Evolutionary conservation across 75 land plant genomes (phyloP).

Genomic region (Azolla pinnata): DNA sequence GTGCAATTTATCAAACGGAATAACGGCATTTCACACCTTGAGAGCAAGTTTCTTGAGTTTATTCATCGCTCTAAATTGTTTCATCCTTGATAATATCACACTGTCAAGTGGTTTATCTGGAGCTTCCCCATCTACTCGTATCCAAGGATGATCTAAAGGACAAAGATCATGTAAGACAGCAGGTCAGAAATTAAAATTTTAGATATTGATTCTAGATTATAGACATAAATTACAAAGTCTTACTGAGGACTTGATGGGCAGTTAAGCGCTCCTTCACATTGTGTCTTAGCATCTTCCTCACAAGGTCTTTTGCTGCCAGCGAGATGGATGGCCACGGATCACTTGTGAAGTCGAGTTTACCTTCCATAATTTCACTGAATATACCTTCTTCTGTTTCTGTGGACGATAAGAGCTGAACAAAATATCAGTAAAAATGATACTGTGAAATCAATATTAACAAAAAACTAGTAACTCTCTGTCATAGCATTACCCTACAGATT

Average conservation of each 20-base stretch:
- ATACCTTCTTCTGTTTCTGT: constrained; percentile 37
- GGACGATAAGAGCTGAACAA: background rate
- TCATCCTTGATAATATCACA: constrained; percentile 48
- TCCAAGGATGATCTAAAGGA: constrained; percentile 57
- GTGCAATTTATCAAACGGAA: background rate
- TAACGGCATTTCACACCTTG: constrained; percentile 21
- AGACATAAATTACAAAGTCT: too few species aligned
- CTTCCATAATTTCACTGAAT: constrained; percentile 27
- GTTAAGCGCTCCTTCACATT: constrained; percentile 30
- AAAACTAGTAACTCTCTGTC: too few species aligned
- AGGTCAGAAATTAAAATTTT: background rate
- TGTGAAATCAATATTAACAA: too few species aligned
- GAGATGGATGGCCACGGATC: constrained; percentile 51
- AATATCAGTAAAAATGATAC: too few species aligned
- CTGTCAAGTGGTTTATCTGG: constrained; percentile 56
- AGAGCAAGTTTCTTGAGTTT: constrained; percentile 65
- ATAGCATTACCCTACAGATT: too few species aligned
- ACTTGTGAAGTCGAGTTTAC: constrained; percentile 24
- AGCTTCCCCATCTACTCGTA: constrained; percentile 66
- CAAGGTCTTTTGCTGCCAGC: constrained; percentile 39
- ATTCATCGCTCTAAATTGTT: constrained; percentile 71
- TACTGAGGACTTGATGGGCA: constrained; percentile 37
- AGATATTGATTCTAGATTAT: background rate
- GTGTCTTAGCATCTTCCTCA: constrained; percentile 35
- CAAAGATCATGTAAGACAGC: background rate